Evolutionary conservation across 129 eudicot genomes (phyloP).

Genomic region (Glebionis coronaria): DNA sequence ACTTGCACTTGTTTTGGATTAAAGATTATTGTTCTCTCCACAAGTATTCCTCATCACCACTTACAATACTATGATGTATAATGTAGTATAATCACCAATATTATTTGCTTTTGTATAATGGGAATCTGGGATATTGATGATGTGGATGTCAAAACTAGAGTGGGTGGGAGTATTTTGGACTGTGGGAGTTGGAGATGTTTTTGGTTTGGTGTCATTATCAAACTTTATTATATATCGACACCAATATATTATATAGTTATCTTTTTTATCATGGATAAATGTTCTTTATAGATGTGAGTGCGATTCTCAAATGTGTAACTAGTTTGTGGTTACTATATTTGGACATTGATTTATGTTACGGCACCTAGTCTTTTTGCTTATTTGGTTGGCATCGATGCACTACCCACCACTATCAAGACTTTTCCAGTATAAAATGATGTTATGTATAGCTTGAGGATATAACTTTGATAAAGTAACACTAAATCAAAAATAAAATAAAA

Average conservation of each 20-base stretch:
- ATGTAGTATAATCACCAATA: background rate
- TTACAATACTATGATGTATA: too few relatives aligned
- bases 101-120: constrained; percentile 18
- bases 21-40: too few relatives aligned
- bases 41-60: too few relatives aligned
- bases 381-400: background rate
- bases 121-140: constrained; percentile 18
- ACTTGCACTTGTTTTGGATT: background rate
- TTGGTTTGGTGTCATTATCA: constrained; percentile 19
- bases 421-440: too few relatives aligned
- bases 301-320: background rate
- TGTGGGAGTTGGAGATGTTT: constrained; percentile 12
- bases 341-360: background rate
- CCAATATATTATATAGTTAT: background rate
- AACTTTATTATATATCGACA: background rate
- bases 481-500: too few relatives aligned
- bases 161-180: constrained; percentile 20
- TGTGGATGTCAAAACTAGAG: constrained; percentile 24
- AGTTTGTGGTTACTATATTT: constrained; percentile 1
- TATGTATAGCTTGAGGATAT: too few relatives aligned
- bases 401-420: too few relatives aligned
- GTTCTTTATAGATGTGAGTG: constrained; percentile 6
- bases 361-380: background rate
- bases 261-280: background rate
- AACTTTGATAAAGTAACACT: too few relatives aligned